Base-by-base conservation (phyloP, 768 basidiomycete genomes). In the Plicaturopsis crispa region DNA sequence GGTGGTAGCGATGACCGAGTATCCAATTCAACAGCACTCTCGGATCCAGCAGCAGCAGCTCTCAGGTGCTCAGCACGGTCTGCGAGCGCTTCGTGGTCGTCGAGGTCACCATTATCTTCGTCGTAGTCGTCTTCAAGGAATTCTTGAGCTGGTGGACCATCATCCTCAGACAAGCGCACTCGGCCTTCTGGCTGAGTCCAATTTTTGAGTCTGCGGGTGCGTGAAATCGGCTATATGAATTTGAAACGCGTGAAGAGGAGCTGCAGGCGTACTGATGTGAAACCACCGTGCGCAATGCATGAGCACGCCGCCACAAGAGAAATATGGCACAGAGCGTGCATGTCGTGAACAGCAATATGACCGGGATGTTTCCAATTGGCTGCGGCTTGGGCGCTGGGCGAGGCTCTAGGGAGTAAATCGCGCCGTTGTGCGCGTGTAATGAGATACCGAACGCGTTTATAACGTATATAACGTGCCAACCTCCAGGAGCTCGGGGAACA, bases 141-240 rank as follows among this genome's bases (percentile, higher is more conserved):
- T 38, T 78, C 76, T 12, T 65, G 62, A n/a, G 80, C 70, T n/a
- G 81, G 67, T 10, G 82, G 82, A 0, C 80, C 78, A 38, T 84
- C 80, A 46, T 85, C 83, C 49, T 74, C 68, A 33, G 80, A 82
- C 16, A 85, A 65, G 6, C 82, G 71, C 39, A 85, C 80, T 5
- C 55, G 65, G 2, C 82, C 82, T 42, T 78, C 75, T 12, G 57
- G 50, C 12, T 60, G 56, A 2, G 66, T 63, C 55, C 80, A 70
- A 5, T 72, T 73, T 46, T 75, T 75, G 38, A 85, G 55, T 46
- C 82, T 84, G 48, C 16, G 22, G 17, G n/a, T 34, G 33, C 17
- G 28, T 17, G 22, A 33, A 31, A 42, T 11, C 41, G 8, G 45
- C 30, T 21, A 10, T 21, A 6, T 20, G 6, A 20, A 35, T 28